Base-by-base conservation (phyloP, 2,329 filamentous ascomycete species). In the Pseudogymnoascus verrucosus region DNA sequence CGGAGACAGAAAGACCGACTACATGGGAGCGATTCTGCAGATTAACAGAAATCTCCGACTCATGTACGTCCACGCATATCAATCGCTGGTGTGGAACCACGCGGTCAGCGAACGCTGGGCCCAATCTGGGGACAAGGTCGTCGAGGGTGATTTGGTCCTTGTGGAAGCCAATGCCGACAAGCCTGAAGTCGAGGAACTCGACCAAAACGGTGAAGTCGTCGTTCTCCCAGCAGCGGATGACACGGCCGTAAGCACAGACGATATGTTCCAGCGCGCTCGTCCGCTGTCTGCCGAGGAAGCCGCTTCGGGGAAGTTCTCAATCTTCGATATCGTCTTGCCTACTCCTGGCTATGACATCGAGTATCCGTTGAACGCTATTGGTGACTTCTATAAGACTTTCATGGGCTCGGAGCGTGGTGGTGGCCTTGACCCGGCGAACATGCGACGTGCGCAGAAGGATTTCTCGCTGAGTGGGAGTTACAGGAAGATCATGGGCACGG, bases 21-120 rank as follows among this genome's bases (percentile, higher is more conserved):
- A 85, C 73, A 82, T 90, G 65, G 93, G 93, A 23, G 91, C 95
- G 0, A 76, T 99, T 61, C 84, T 89, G 72, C 82, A 84, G 62
- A 93, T 99, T 66, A 89, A 89, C 23, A 84, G 93, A 16, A 91
- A 90, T 60, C 80, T 98, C 70, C 85, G 92, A 47, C 84, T 91
- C 64, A 97, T 99, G 89, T 99, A 98, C 73, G 88, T 96, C 14
- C 95, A 99, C 74, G 93, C 95, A 4, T 98, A 97, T 76, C 95
- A 99, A 75, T 96, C 90, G 5, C 84, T 92, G 39, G 87, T 99
- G 7, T 99, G 93, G 93, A 99, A 99, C 77, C 84, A 86, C 68
- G 90, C 86, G 11, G 90, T 86, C 1, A 91, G 90, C 68, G 86
- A 89, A 69, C 89, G 95, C 57, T 96, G 91, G 89, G 84, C 86